Conservation (phyloP, 768 basidiomycete species). For the Panaeolus papilionaceus region DNA sequence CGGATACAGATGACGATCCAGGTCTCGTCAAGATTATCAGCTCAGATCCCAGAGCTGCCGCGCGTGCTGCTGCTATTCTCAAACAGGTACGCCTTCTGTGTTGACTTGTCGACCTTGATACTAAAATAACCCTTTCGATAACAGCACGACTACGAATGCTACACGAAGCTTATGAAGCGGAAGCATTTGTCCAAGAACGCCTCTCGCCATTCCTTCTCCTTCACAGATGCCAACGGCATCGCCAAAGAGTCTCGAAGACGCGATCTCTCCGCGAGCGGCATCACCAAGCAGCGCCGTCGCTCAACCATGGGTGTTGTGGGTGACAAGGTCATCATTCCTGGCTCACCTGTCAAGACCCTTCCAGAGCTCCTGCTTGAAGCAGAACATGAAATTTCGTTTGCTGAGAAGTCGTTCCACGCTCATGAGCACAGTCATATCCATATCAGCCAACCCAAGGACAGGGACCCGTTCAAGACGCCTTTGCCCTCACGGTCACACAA, state of each 20-base stretch:
- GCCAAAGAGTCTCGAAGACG: constrained; percentile 41
- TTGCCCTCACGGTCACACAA: constrained; percentile 18
- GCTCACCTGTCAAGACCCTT: constrained; percentile 58
- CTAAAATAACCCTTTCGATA: not conserved
- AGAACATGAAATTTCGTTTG: constrained; percentile 51
- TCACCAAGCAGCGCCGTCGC: constrained; percentile 36
- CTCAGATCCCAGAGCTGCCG: constrained; percentile 85
- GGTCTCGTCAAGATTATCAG: constrained; percentile 87
- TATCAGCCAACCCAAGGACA: not conserved
- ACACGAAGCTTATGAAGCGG: constrained; percentile 55
- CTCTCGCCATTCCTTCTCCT: constrained; percentile 37
- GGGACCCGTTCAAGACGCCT: constrained; percentile 38
- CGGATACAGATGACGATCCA: constrained; percentile 47
- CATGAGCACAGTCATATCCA: constrained; percentile 7
- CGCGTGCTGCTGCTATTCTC: constrained; percentile 91
- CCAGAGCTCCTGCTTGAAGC: constrained; percentile 64
- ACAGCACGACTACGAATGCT: constrained; percentile 88
- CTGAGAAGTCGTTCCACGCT: constrained; percentile 9
- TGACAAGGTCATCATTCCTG: constrained; percentile 60
- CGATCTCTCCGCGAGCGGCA: constrained; percentile 36
- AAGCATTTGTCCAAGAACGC: constrained; percentile 32
- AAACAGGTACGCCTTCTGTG: constrained; percentile 66
- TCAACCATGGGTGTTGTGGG: constrained; percentile 51
- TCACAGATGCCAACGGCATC: constrained; percentile 39
- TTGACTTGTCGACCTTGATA: constrained; percentile 16